Evolutionary conservation across 2,329 filamentous ascomycete genomes (phyloP), one percentile per base, ranked within the genome.

Genomic region (Curvularia sp.): DNA sequence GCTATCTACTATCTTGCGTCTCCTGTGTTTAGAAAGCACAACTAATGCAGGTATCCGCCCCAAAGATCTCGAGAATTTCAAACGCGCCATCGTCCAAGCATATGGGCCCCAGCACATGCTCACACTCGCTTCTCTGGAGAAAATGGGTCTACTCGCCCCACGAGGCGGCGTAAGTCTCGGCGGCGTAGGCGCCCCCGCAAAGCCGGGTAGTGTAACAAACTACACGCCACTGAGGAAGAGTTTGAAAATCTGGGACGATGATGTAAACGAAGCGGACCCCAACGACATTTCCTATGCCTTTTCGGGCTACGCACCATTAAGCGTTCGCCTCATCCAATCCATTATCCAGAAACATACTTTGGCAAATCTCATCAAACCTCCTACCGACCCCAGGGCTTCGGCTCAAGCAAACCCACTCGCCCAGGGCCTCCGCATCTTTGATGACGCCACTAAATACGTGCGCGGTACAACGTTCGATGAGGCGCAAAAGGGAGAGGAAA

Each of bases 231-330:
- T 98, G 5, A 89, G 96, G 53, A 96, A 95, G 75, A 88, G 89
- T 60, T 85, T 99, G 13, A 87, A 90, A 28, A 85, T 99, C 15
- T 96, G 97, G 73, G 90, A 97, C 55, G 95, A 99, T 74, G 95
- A 98, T 74, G 94, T 99, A 38, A 93, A 96, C 73, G 95, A 99
- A 77, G 89, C 95, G 58, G 90, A 96, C 46, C 95, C 95, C 2
- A 91, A 95, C 70, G 95, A 99, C 69, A 89, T 98, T 60, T 90
- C 93, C n/a, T 99, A 99, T 71, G 93, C 97, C 10, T 99, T 98
- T 79, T 96, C 92, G 64, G 96, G 95, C 51, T 99, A 98, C 74
- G 95, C 96, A 4, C 96, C 95, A 0, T 84, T 99, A 12, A 96
- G 92, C 43, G 86, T 98, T 53, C 89, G 95, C 15, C 85, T 99